A percentile compares a stretch with the other conserved stretches of the same genome.
Conservation (phyloP, 1,139 yeast species). For the Geotrichum restrictum region DNA sequence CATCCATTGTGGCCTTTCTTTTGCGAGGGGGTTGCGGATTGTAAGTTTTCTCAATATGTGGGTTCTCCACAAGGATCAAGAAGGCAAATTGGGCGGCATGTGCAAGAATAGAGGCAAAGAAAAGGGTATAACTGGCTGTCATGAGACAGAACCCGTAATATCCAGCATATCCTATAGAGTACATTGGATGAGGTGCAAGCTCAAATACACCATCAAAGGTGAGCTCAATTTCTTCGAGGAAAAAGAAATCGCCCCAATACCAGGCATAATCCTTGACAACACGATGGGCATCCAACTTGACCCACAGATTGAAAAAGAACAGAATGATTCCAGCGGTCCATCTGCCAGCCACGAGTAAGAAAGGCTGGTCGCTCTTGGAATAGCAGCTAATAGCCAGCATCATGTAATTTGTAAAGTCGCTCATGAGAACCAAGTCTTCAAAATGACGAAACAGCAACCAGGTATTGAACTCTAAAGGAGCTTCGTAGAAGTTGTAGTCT, state of each 20-base stretch:
- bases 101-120: slow-evolving; percentile 68
- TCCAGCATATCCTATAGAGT: slow-evolving; percentile 84
- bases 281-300: slow-evolving; percentile 81
- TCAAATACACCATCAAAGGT: slow-evolving; percentile 90
- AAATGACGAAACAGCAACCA: slow-evolving; percentile 79
- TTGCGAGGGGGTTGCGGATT: slow-evolving; percentile 37
- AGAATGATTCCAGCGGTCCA: slow-evolving; percentile 46
- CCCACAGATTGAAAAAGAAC: slow-evolving; percentile 76
- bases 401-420: slow-evolving; percentile 75
- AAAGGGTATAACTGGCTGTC: slow-evolving; percentile 69
- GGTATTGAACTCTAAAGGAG: slow-evolving; percentile 75
- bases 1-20: slow-evolving; percentile 20
- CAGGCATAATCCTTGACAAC: slow-evolving; percentile 89
- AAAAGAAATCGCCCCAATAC: slow-evolving; percentile 95
- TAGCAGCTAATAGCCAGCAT: slow-evolving; percentile 63
- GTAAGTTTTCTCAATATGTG: slow-evolving; percentile 82
- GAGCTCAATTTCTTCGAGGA: slow-evolving; percentile 72
- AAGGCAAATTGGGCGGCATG: slow-evolving; percentile 78
- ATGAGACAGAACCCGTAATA: slow-evolving; percentile 81
- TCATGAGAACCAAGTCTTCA: slow-evolving; percentile 81
- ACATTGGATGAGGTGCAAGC: slow-evolving; percentile 92
- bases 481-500: slow-evolving; percentile 46
- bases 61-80: slow-evolving; percentile 74
- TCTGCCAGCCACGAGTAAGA: slow-evolving; percentile 38
- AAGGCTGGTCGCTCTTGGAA: slow-evolving; percentile 43